These are phyloP conservation scores for Phytophthora foliorum DNA, from an alignment of 352 stramenopile species.

Conservation along the genomic window DNA sequence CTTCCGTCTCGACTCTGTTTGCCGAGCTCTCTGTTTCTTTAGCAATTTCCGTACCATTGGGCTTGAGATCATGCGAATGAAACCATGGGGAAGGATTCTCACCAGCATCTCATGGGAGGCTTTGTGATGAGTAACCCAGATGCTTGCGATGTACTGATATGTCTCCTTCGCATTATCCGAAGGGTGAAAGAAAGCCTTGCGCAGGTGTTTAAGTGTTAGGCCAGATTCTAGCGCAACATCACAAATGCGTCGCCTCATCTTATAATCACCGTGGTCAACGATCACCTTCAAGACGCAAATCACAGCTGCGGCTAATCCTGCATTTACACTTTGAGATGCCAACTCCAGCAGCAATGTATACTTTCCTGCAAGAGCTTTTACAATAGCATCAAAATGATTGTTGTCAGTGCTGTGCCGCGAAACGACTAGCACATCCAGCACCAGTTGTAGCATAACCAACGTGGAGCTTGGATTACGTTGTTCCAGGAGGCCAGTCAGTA, in stretches of 20 bases:
- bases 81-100: slow-evolving; percentile 71
- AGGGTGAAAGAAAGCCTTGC: slow-evolving; percentile 79
- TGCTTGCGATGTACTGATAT: slow-evolving; percentile 78
- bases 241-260: slow-evolving; percentile 70
- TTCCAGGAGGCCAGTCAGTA: slow-evolving; percentile 63
- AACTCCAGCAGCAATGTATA: slow-evolving; percentile 62
- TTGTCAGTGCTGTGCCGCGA: slow-evolving; percentile 76
- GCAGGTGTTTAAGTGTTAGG: slow-evolving; percentile 63
- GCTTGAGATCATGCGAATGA: slow-evolving; percentile 81
- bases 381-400: slow-evolving; percentile 77
- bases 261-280: slow-evolving; percentile 74
- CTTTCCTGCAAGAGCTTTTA: slow-evolving; percentile 69
- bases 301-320: slow-evolving; percentile 65
- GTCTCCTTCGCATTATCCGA: slow-evolving; percentile 65
- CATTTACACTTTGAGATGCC: slow-evolving; percentile 54
- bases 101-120: slow-evolving; percentile 75
- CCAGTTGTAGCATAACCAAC: slow-evolving; percentile 67
- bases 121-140: slow-evolving; percentile 85
- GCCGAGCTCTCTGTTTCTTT: slow-evolving; percentile 61
- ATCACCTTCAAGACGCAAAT: slow-evolving; percentile 76
- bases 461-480: slow-evolving; percentile 58
- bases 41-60: slow-evolving; percentile 68
- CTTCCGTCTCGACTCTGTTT: slow-evolving; percentile 40
- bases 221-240: slow-evolving; percentile 74
- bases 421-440: slow-evolving; percentile 71